Conservation (phyloP, 1,139 yeast species). For the Komagataea norvegica region DNA sequence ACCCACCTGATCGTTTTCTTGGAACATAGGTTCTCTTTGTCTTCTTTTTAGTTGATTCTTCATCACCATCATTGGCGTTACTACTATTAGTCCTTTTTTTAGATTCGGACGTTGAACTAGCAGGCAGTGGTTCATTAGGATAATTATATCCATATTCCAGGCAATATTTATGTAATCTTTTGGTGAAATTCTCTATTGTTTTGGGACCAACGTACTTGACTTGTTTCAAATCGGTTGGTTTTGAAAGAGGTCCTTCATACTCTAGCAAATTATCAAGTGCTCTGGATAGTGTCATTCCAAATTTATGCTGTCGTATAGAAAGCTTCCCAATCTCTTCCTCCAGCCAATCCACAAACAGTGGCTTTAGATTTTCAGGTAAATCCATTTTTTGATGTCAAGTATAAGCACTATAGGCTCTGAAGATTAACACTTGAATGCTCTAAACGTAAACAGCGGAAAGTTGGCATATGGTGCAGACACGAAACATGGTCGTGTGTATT, state of each 20-base stretch:
- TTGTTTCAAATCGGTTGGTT: constrained; percentile 11
- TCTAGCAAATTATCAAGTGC: constrained; percentile 13
- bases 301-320: constrained; percentile 11
- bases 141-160: constrained; percentile 13
- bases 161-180: constrained; percentile 11
- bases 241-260: constrained; percentile 8
- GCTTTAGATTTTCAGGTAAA: constrained; percentile 14
- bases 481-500: no score
- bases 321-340: constrained; percentile 12
- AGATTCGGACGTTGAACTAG: background rate
- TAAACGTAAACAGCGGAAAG: no score
- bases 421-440: no score
- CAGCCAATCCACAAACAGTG: constrained; percentile 14
- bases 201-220: constrained; percentile 14
- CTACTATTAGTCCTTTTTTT: constrained; percentile 4
- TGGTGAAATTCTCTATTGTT: constrained; percentile 8
- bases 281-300: constrained; percentile 12
- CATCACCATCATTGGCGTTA: constrained; percentile 2
- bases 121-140: constrained; percentile 3
- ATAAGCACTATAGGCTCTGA: no score
- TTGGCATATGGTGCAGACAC: no score
- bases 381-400: no score
- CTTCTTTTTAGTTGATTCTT: constrained; percentile 22
- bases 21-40: constrained; percentile 59
- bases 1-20: constrained; percentile 75